Base-by-base conservation (phyloP, 2,329 filamentous ascomycete species). In the Magnaporthiopsis rhizophila region DNA sequence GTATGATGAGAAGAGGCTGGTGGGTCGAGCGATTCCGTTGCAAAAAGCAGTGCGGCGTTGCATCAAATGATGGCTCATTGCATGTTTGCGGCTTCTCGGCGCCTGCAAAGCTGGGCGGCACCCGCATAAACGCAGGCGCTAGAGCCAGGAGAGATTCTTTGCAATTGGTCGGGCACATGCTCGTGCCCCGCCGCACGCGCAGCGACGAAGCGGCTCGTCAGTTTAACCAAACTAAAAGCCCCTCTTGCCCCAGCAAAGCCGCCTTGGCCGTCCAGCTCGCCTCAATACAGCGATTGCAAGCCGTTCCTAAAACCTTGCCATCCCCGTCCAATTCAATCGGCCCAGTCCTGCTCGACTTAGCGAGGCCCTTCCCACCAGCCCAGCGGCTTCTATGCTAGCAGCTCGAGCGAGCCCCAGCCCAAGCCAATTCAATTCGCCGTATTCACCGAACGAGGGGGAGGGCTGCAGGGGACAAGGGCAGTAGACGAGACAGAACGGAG, bases 261-360 rank as follows among this genome's bases (percentile, higher is more conserved):
- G 36, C 15, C 15, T 45, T 18, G 36, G 13, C 38, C 38, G 38
- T 50, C 15, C 58, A 24, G 59, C 45, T 59, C 38, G 59, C 60
- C 56, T 64, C 65, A 62, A 58, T 66, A 66, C 38, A 65, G 53
- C 50, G 63, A 66, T 67, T 21, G 21, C 45, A 53, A 21, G 45
- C 45, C 45, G 45, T 7, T 9, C 45, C 7, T 53, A 8, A 11
- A 50, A 24, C 45, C 21, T 53, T 53, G 45, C 45, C 45, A n/a
- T n/a, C 45, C 45, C 45, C 45, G 45, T 53, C 45, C 45, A 53
- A 53, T 53, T 53, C 45, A 53, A 53, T 53, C 45, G 21, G 7
- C 7, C 2, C 45, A 53, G 45, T 53, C 45, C 45, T 21, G 45
- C 45, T 53, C 21, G 45, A 53, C 45, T 53, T 53, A 53, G 45